Conservation (phyloP, 2,329 filamentous ascomycete genomes). For the Waltergamsia citrina region DNA sequence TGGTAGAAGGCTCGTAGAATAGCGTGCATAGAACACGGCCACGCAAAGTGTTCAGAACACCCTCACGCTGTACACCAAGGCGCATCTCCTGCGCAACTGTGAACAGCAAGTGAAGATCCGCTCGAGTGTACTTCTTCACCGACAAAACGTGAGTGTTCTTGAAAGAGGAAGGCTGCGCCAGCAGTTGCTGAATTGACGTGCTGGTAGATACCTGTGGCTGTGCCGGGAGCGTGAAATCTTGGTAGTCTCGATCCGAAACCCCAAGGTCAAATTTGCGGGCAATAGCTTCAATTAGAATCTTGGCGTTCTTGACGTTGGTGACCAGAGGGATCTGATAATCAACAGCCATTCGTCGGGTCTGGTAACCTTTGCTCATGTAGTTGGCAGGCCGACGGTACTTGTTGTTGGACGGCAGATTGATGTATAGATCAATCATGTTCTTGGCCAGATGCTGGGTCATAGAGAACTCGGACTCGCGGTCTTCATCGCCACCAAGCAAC, state of each 20-base stretch:
- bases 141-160: slow-evolving; percentile 86
- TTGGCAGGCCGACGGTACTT: slow-evolving; percentile 92
- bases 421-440: slow-evolving; percentile 97
- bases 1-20: slow-evolving; percentile 96
- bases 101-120: slow-evolving; percentile 88
- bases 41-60: slow-evolving; percentile 77
- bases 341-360: slow-evolving; percentile 93
- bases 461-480: slow-evolving; percentile 92
- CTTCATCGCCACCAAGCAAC: slow-evolving; percentile 68
- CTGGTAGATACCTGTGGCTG: slow-evolving; percentile 41
- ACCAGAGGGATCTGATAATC: slow-evolving; percentile 95
- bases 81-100: slow-evolving; percentile 98
- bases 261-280: slow-evolving; percentile 80
- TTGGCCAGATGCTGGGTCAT: slow-evolving; percentile 93
- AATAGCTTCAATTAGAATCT: slow-evolving; percentile 91
- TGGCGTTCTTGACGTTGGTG: slow-evolving; percentile 98
- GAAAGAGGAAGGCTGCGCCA: slow-evolving; percentile 71
- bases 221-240: slow-evolving; percentile 41
- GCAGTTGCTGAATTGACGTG: slow-evolving; percentile 59
- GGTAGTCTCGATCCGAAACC: slow-evolving; percentile 77
- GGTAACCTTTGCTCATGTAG: slow-evolving; percentile 98
- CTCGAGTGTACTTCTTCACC: slow-evolving; percentile 79
- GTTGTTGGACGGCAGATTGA: slow-evolving; percentile 98
- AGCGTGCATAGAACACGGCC: slow-evolving; percentile 82
- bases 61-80: slow-evolving; percentile 84